A percentile compares a stretch with the other conserved stretches of the same genome.
Evolutionary conservation across 768 basidiomycete genomes (phyloP).

Genomic region (Podaxis rugospora): DNA sequence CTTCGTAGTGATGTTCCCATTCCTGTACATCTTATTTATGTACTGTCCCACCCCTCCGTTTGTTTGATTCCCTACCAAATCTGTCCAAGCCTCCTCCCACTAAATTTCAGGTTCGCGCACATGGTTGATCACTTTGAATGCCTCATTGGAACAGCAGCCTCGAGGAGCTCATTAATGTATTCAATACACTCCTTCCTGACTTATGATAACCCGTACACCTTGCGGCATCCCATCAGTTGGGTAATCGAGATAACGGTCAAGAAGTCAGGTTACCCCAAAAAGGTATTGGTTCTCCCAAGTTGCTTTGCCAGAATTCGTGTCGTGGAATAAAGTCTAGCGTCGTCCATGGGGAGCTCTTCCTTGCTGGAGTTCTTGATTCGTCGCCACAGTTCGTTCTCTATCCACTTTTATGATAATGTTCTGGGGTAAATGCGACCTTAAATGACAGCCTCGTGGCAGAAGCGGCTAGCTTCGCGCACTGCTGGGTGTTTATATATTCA

Average conservation of each 20-base stretch:
- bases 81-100: not conserved
- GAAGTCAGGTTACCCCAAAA: not conserved
- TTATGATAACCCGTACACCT: not conserved
- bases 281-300: not conserved
- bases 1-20: not conserved
- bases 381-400: constrained; percentile 3
- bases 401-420: constrained; percentile 2
- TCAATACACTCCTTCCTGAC: not conserved
- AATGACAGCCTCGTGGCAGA: constrained; percentile 12
- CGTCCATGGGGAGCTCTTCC: not conserved
- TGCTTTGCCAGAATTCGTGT: not conserved
- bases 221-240: not conserved
- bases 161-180: not conserved
- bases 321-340: not conserved
- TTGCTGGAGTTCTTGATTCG: not conserved
- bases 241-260: not conserved
- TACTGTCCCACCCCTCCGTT: not conserved
- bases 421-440: constrained; percentile 9
- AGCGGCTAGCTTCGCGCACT: constrained; percentile 9
- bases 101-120: not conserved
- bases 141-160: not conserved
- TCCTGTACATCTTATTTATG: not conserved
- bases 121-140: not conserved
- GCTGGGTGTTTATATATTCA: constrained; percentile 1
- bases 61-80: not conserved